Percentiles rank a stretch among this genome's conserved stretches.
Conservation (phyloP, 2,329 filamentous ascomycete species). For the Cryphonectria naterciae region DNA sequence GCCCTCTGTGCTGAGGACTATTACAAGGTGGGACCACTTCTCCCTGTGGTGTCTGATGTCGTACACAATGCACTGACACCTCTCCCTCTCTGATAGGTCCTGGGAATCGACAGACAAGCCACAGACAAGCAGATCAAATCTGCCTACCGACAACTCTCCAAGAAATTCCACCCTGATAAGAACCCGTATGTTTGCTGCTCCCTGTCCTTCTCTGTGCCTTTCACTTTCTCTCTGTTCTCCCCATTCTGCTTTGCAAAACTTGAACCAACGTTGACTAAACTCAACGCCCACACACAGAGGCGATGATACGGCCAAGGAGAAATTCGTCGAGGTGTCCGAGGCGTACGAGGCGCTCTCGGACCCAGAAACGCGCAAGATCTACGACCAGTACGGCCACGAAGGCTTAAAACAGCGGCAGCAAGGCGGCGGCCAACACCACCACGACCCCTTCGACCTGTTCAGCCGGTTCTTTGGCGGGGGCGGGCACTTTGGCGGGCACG, state of each 20-base stretch:
- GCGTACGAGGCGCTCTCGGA: constrained; percentile 92
- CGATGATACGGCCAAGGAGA: constrained; percentile 79
- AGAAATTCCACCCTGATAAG: constrained; percentile 97
- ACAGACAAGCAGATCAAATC: constrained; percentile 89
- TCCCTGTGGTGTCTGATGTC: not conserved
- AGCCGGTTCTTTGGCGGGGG: constrained; percentile 93
- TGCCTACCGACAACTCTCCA: constrained; percentile 88
- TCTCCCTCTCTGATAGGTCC: constrained; percentile 56
- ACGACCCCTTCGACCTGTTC: constrained; percentile 96
- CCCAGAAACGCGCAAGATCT: constrained; percentile 79
- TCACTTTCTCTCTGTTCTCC: constrained; percentile 12
- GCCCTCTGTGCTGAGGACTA: constrained; percentile 70
- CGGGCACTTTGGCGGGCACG: constrained; percentile 77
- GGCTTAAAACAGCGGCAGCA: constrained; percentile 82
- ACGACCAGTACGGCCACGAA: constrained; percentile 93
- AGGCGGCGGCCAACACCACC: constrained; percentile 62
- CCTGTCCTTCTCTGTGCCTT: no score
- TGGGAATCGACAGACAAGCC: constrained; percentile 79
- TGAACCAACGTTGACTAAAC: not conserved
- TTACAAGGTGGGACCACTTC: constrained; percentile 62
- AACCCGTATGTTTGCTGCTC: constrained; percentile 74
- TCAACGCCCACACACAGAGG: constrained; percentile 53
- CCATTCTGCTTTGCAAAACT: constrained; percentile 15
- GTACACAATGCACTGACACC: constrained; percentile 13
- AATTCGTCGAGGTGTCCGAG: constrained; percentile 92